phyloP scores from a whole-genome alignment of 116 monocot genomes.

The Iris pallida region DNA sequence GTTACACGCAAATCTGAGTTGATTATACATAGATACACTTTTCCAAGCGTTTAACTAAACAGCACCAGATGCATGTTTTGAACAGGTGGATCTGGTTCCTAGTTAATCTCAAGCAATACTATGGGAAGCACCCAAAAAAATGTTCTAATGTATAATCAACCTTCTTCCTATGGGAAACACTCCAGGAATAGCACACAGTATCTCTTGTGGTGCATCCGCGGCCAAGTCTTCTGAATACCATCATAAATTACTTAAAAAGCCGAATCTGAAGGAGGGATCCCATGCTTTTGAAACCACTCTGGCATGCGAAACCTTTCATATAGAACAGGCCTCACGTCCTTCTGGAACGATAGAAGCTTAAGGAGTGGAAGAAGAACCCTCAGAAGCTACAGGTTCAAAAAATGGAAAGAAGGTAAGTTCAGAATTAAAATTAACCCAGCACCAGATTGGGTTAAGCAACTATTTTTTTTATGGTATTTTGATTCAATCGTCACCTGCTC shows the following conservation, averaged over 20 bases:
- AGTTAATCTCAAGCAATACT: no score
- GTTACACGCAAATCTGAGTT: no score
- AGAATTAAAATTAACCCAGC: background rate
- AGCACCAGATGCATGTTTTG: no score
- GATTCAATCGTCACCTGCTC: slow-evolving; percentile 54
- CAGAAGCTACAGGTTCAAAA: slow-evolving; percentile 49
- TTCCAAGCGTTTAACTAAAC: no score
- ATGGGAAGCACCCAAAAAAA: no score
- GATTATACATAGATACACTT: no score
- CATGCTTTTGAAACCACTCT: slow-evolving; percentile 90
- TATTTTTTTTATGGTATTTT: background rate
- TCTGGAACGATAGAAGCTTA: slow-evolving; percentile 68
- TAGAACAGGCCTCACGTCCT: slow-evolving; percentile 76
- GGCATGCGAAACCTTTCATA: slow-evolving; percentile 90
- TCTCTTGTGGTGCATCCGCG: no score
- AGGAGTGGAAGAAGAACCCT: slow-evolving; percentile 82
- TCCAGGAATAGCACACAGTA: no score
- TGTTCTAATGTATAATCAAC: no score
- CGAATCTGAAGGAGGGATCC: slow-evolving; percentile 39
- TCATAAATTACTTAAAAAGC: background rate
- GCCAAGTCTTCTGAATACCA: background rate
- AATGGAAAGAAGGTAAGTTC: background rate
- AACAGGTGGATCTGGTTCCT: no score
- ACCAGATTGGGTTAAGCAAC: no score
- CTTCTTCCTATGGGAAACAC: no score